phyloP scores from a whole-genome alignment of 2,329 filamentous ascomycete species.

The Penicillium sp. region DNA sequence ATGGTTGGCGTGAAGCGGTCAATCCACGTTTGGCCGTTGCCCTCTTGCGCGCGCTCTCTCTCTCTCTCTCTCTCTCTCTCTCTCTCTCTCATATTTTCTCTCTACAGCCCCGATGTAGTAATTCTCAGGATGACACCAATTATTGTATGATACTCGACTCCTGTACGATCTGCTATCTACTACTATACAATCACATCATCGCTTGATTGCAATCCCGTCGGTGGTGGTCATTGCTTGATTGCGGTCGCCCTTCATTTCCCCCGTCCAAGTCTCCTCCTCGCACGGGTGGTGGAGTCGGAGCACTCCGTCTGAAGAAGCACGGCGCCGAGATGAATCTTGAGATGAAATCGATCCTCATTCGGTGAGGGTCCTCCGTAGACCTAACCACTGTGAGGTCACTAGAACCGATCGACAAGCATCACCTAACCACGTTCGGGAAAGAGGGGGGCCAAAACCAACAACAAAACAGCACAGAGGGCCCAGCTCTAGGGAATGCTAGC shows the following conservation, averaged over 20 bases:
- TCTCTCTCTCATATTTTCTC: neutral
- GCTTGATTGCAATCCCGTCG: neutral
- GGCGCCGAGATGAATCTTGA: neutral
- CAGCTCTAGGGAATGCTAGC: too few species aligned
- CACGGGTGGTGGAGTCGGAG: neutral
- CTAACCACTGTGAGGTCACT: neutral
- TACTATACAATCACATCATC: neutral
- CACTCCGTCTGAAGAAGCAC: constrained; percentile 2
- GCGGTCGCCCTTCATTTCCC: constrained; percentile 7
- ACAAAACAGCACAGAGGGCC: too few species aligned
- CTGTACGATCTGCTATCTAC: neutral
- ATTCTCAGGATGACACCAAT: too few species aligned
- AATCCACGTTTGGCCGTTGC: constrained; percentile 8
- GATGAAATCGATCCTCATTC: constrained; percentile 1
- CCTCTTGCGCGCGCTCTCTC: too few species aligned
- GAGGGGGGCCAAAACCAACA: constrained; percentile 11
- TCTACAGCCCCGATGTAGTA: neutral
- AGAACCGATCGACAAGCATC: neutral
- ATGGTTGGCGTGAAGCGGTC: constrained; percentile 21
- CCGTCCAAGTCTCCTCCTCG: neutral
- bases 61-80: neutral
- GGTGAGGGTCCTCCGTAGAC: neutral
- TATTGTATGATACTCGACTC: neutral
- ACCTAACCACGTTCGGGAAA: constrained; percentile 16
- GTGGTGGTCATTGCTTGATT: constrained; percentile 4